Percentiles rank a stretch among this genome's conserved stretches.
These are phyloP conservation scores for Tolypocladium tundrense DNA, from an alignment of 2,329 filamentous ascomycete species.

Conservation along the genomic window DNA sequence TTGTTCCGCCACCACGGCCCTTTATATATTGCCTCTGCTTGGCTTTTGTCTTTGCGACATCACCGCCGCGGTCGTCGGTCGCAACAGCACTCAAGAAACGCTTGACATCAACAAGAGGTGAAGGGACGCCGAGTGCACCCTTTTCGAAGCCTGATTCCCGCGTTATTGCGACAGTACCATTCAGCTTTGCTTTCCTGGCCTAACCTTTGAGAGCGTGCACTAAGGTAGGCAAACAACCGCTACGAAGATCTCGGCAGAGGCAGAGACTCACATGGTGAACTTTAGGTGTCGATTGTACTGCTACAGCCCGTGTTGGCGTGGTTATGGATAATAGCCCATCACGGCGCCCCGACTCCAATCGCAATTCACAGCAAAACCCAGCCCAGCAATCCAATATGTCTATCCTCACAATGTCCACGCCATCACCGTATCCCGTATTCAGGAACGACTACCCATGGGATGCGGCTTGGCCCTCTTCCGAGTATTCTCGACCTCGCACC, in stretches of 20 bases:
- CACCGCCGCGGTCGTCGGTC: not conserved
- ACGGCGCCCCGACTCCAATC: constrained; percentile 18
- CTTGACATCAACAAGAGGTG: not conserved
- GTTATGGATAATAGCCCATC: constrained; percentile 32
- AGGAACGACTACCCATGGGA: constrained; percentile 30
- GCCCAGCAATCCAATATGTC: constrained; percentile 32
- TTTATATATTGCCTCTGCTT: not conserved
- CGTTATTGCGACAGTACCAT: not conserved
- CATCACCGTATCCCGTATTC: constrained; percentile 30
- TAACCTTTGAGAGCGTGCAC: not conserved
- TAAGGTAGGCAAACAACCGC: not conserved
- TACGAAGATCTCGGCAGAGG: not conserved
- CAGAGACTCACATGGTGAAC: not conserved
- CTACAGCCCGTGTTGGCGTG: constrained; percentile 6
- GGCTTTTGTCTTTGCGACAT: not conserved
- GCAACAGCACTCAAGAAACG: not conserved
- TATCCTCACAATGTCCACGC: constrained; percentile 36
- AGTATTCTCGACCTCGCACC: constrained; percentile 22
- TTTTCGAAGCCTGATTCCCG: not conserved
- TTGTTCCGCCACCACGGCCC: not conserved
- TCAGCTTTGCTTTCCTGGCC: not conserved
- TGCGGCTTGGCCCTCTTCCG: constrained; percentile 18
- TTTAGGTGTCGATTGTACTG: constrained; percentile 7
- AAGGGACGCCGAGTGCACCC: not conserved
- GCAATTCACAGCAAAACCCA: constrained; percentile 13